Base-by-base conservation (phyloP, 768 basidiomycete genomes). In the Macrolepiota dolichaula region DNA sequence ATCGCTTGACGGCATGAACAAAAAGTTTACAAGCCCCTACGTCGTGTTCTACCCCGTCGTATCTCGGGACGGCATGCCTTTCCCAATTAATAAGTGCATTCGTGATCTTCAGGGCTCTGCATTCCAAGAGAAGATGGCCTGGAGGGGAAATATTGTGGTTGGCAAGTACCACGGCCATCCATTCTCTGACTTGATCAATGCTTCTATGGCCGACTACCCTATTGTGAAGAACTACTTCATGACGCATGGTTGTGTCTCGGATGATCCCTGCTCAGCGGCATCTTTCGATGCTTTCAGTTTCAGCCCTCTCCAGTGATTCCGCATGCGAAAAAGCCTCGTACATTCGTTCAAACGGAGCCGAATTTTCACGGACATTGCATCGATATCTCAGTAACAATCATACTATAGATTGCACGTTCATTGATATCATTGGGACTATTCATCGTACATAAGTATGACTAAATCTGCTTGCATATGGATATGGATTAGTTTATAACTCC, bases 171-270 rank as follows among this genome's bases (percentile, higher is more conserved):
- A 74, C 32, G 81, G 81, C 52, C 76, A 77, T 52, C 82, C 83
- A 0, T 85, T 83, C 68, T 73, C 76, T 5, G 79, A 78, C 5
- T 83, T 92, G 83, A 83, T 85, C 22, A 80, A 91, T 68, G 85
- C 84, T 24, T 85, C 88, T n/a, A 92, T 91, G 82, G 86, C 91
- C 38, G 91, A 92, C 68, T 93, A 91, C 64, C 88, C 91, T 2
- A 83, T 93, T 63, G 72, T 93, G 62, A 87, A 89, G 70, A 93
- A 93, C 70, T 91, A 86, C 70, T 82, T 93, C 59, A 75, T 85
- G 67, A 88, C 84, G 44, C 87, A 89, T 68, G 80, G 80, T 32
- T 81, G 81, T 12, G 84, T 86, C 64, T 70, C 74, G 71, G 75
- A 77, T 67, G 75, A 75, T 57, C 63, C 61, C 58, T 57, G 37